Base-by-base conservation (phyloP, 2,329 filamentous ascomycete genomes). In the Coniosporium tulheliwenetii region DNA sequence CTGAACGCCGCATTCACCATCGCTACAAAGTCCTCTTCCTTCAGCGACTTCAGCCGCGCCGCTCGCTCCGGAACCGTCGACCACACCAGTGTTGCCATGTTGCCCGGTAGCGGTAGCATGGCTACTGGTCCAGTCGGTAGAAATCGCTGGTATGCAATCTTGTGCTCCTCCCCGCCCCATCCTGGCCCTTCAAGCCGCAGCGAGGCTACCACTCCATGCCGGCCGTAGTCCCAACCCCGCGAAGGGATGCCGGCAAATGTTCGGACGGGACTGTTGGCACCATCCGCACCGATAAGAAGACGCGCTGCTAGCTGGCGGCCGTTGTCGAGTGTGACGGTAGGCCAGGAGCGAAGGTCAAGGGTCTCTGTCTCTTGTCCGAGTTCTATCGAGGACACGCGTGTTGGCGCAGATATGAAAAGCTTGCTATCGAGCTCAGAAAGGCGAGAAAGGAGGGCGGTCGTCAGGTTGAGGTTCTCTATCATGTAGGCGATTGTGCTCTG, bases 1-100 rank as follows among this genome's bases (percentile, higher is more conserved):
- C 86, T 77, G 66, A 98, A 95, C 1, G 85, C 91, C 1, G 89
- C 86, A 55, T 98, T 96, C 49, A 98, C 83, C 71, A 89, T 81
- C 30, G 85, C 79, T 12, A 79, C 64, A 54, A 98, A 93, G 54
- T 93, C 82, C 38, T 67, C 65, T 0, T 77, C 59, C 0, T 77
- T 65, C 4, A 98, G 70, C 32, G 72, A 73, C 65, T 93, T 95
- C 34, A 98, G 70, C 41, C 80, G 69, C 0, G 81, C 71, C 1
- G 89, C 91, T 44, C 85, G 78, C 41, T 77, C 70, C 0, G 86
- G 81, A 0, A 84, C 91, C 1, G 87, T 96, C 5, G 86, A 93
- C 91, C 91, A 98, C 13, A 98, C 91, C 4, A 98, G 69, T 1
- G 85, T 87, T 4, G 87, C 80, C 56, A 76, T 73, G 47, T 83